These are phyloP conservation scores for Lepidium didymum DNA, from an alignment of 345 rosid genomes.

Conservation along the genomic window DNA sequence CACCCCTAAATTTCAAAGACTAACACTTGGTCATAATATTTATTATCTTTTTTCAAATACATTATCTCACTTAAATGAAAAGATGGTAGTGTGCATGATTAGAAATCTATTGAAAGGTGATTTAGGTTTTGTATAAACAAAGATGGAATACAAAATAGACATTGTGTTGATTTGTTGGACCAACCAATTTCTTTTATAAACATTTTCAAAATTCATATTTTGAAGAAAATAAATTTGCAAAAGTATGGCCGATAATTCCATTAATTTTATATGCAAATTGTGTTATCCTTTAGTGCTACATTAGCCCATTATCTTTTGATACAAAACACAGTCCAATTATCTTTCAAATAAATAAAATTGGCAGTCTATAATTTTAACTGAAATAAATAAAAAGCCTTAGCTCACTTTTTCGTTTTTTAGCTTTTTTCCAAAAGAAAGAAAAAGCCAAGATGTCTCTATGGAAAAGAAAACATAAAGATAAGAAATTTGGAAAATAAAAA, in stretches of 20 bases:
- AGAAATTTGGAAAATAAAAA: background rate
- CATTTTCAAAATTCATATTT: too few relatives aligned
- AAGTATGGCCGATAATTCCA: background rate
- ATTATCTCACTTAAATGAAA: too few relatives aligned
- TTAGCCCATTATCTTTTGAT: background rate
- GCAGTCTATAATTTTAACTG: background rate
- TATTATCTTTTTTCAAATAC: too few relatives aligned
- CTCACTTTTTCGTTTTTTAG: conserved; percentile 18
- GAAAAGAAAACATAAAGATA: background rate
- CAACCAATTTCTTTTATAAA: too few relatives aligned
- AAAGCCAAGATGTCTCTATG: conserved; percentile 5
- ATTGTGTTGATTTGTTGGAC: too few relatives aligned
- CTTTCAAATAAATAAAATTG: background rate
- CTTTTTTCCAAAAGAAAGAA: conserved; percentile 11
- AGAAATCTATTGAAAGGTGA: too few relatives aligned
- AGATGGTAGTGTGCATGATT: too few relatives aligned
- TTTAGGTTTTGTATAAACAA: too few relatives aligned
- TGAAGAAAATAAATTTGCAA: too few relatives aligned
- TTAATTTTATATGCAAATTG: background rate
- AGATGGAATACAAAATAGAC: too few relatives aligned
- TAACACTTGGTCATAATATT: too few relatives aligned
- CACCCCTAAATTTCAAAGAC: too few relatives aligned
- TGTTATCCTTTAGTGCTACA: background rate
- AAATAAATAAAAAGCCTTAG: conserved; percentile 12
- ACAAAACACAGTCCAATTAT: background rate